These are phyloP conservation scores for Piper longum DNA, from an alignment of 164 flowering plant genomes.

Conservation along the genomic window DNA sequence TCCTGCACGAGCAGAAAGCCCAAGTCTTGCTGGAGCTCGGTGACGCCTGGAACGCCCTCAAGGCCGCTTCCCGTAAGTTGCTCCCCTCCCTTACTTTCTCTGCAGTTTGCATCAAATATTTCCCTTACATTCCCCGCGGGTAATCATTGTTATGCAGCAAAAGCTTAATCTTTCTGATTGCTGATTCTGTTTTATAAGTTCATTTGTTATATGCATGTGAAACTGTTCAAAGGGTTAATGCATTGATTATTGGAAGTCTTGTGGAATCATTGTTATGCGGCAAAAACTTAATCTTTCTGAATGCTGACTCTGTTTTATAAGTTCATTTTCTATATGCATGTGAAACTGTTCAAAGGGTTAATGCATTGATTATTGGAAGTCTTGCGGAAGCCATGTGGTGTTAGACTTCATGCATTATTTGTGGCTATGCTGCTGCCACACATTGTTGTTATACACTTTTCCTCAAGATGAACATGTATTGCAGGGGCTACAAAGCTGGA, in stretches of 20 bases:
- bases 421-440: neutral
- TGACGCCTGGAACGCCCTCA: conserved; percentile 76
- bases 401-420: neutral
- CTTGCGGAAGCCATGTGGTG: neutral
- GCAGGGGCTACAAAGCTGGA: conserved; percentile 82
- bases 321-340: neutral
- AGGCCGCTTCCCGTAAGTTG: conserved; percentile 52
- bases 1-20: conserved; percentile 85
- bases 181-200: too few relatives aligned
- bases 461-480: conserved; percentile 4
- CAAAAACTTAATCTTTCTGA: neutral
- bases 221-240: too few relatives aligned
- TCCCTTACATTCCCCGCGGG: too few relatives aligned
- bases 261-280: neutral
- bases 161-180: neutral
- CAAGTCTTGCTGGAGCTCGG: conserved; percentile 84
- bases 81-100: conserved; percentile 1
- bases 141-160: neutral
- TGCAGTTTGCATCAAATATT: too few relatives aligned
- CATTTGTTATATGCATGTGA: too few relatives aligned
- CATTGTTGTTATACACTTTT: neutral
- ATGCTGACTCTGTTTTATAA: too few relatives aligned
- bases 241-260: too few relatives aligned
- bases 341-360: neutral
- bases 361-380: too few relatives aligned